phyloP scores from a whole-genome alignment of 352 stramenopile genomes.

The Pythium rhizo-oryzae region DNA sequence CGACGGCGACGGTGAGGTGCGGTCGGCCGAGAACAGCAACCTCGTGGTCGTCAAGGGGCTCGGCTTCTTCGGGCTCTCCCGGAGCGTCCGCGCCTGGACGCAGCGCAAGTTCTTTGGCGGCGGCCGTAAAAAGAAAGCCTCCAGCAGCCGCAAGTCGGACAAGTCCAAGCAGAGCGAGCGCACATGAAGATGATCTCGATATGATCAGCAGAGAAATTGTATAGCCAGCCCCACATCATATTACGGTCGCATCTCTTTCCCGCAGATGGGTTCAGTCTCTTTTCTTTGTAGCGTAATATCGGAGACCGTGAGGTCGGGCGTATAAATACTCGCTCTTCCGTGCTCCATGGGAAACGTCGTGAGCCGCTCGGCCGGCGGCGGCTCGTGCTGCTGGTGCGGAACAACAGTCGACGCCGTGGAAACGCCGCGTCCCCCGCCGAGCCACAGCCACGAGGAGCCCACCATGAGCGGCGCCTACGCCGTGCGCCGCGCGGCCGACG shows the following conservation, averaged over 20 bases:
- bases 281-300: background rate
- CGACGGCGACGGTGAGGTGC: slow-evolving; percentile 23
- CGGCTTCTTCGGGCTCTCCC: slow-evolving; percentile 43
- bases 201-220: no score
- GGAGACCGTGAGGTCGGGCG: slow-evolving; percentile 1
- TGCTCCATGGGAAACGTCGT: slow-evolving; percentile 3
- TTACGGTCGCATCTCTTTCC: no score
- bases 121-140: background rate
- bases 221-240: no score
- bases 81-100: slow-evolving; percentile 22
- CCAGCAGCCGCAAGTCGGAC: slow-evolving; percentile 5
- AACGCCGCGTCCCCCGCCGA: background rate
- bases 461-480: slow-evolving; percentile 30
- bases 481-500: slow-evolving; percentile 62
- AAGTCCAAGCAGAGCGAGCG: slow-evolving; percentile 19
- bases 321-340: background rate
- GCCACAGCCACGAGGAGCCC: background rate
- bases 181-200: background rate
- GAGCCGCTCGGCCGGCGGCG: background rate
- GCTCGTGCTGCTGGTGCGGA: background rate
- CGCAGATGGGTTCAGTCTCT: background rate
- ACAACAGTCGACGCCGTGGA: background rate
- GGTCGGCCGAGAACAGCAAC: slow-evolving; percentile 21
- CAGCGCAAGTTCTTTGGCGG: slow-evolving; percentile 18
- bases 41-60: slow-evolving; percentile 60